Conservation (phyloP, 2,329 filamentous ascomycete species). For the Pestalotiopsis sp. region DNA sequence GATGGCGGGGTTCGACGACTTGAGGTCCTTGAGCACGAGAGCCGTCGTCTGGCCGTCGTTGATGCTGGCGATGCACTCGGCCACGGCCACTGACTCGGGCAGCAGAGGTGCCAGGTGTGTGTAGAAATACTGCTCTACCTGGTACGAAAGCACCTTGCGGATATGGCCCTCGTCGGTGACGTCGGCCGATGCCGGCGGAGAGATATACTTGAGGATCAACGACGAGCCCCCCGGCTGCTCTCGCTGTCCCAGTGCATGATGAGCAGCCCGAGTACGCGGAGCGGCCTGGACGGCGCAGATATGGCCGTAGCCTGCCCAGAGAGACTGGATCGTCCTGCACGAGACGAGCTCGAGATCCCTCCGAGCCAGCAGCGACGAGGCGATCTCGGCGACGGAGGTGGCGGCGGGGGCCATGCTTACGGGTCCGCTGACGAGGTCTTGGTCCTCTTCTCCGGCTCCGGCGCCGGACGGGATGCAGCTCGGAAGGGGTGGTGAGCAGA, state of each 20-base stretch:
- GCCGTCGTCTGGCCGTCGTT: slow-evolving; percentile 25
- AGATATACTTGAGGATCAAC: slow-evolving; percentile 63
- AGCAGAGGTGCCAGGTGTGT: slow-evolving; percentile 54
- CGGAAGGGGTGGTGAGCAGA: not conserved
- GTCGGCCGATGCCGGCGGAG: slow-evolving; percentile 42
- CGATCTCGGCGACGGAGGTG: slow-evolving; percentile 7
- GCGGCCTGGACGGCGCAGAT: slow-evolving; percentile 57
- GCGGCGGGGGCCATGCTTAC: not conserved
- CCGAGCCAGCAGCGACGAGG: slow-evolving; percentile 13
- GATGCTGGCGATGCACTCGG: slow-evolving; percentile 45
- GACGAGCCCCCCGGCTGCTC: slow-evolving; percentile 23
- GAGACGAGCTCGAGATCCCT: slow-evolving; percentile 39
- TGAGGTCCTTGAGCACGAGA: slow-evolving; percentile 22
- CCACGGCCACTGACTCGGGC: slow-evolving; percentile 44
- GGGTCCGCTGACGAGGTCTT: not conserved
- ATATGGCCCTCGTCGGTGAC: slow-evolving; percentile 62
- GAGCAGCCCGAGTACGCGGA: not conserved
- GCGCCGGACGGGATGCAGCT: not conserved
- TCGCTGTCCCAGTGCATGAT: not conserved
- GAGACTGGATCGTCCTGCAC: slow-evolving; percentile 40
- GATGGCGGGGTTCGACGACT: slow-evolving; percentile 30
- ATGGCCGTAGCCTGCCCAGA: slow-evolving; percentile 57
- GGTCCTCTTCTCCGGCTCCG: not conserved
- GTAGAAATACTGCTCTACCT: slow-evolving; percentile 70
- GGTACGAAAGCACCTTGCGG: slow-evolving; percentile 68